Conservation (phyloP, 345 rosid species). For the Kernera saxatilis region DNA sequence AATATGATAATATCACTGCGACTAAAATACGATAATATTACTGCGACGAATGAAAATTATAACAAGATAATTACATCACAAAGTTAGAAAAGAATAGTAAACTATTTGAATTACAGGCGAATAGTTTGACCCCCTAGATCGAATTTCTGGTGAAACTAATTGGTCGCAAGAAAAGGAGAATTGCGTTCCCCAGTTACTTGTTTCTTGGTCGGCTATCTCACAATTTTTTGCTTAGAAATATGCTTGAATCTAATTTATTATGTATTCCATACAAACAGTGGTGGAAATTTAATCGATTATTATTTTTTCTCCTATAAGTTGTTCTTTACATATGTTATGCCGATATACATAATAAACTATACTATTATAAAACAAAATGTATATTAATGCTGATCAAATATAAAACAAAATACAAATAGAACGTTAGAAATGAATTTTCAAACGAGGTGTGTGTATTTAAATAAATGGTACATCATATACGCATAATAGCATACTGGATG, state of each 20-base stretch:
- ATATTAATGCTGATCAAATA: no score
- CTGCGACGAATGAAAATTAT: background rate
- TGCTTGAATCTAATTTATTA: background rate
- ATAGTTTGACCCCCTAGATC: conserved; percentile 13
- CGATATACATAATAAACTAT: no score
- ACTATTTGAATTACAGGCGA: conserved; percentile 17
- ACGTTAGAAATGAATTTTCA: background rate
- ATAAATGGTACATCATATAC: no score
- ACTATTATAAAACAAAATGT: no score
- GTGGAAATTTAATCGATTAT: background rate
- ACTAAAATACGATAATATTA: background rate
- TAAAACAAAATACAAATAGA: no score
- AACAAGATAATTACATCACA: background rate
- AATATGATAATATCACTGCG: no score
- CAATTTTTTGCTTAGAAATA: background rate
- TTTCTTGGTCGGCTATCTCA: conserved; percentile 2
- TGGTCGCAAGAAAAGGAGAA: background rate
- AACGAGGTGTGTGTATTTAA: background rate
- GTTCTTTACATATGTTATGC: no score
- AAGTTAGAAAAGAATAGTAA: conserved; percentile 14
- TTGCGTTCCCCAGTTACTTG: conserved; percentile 1
- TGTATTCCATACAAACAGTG: background rate
- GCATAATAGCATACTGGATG: background rate
- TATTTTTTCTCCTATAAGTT: no score
- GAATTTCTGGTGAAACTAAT: background rate